phyloP scores from a whole-genome alignment of 2,329 filamentous ascomycete genomes.

The Neofusicoccum laricinum region DNA sequence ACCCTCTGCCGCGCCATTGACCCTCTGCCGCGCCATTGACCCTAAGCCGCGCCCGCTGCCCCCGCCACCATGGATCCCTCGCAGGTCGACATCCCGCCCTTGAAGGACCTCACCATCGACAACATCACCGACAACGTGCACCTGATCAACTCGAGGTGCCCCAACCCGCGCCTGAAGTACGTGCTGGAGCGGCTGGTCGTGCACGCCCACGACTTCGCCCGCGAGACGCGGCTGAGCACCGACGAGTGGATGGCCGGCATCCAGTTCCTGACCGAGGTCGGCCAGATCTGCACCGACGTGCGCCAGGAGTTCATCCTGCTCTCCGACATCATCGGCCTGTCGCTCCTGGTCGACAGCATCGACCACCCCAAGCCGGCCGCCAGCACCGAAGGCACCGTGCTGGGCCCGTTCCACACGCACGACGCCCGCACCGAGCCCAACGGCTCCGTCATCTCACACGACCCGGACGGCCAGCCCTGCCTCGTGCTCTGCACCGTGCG shows the following conservation, averaged over 20 bases:
- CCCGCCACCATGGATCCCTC: constrained; percentile 49
- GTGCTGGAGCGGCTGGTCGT: constrained; percentile 70
- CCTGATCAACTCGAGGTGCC: constrained; percentile 69
- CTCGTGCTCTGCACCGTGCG: constrained; percentile 71
- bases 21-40: too few species aligned
- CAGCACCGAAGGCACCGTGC: constrained; percentile 73
- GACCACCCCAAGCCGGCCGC: constrained; percentile 73
- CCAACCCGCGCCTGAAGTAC: constrained; percentile 65
- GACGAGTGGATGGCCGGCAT: constrained; percentile 76
- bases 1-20: too few species aligned
- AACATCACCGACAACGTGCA: constrained; percentile 78
- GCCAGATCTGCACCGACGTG: constrained; percentile 71
- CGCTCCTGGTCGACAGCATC: constrained; percentile 76
- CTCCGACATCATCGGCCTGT: constrained; percentile 75
- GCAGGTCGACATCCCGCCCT: constrained; percentile 46
- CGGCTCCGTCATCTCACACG: constrained; percentile 64
- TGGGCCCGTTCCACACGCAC: constrained; percentile 81
- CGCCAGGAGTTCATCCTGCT: constrained; percentile 82
- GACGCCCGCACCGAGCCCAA: constrained; percentile 60
- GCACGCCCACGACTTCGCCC: constrained; percentile 78
- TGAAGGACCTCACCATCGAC: constrained; percentile 72
- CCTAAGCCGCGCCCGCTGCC: too few species aligned
- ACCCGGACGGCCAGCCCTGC: constrained; percentile 66
- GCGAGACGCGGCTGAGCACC: constrained; percentile 72
- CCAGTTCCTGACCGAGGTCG: constrained; percentile 67